A percentile compares a stretch with the other conserved stretches of the same genome.
phyloP scores from a whole-genome alignment of 331 rosid genomes.

The Spiraea crenata region DNA sequence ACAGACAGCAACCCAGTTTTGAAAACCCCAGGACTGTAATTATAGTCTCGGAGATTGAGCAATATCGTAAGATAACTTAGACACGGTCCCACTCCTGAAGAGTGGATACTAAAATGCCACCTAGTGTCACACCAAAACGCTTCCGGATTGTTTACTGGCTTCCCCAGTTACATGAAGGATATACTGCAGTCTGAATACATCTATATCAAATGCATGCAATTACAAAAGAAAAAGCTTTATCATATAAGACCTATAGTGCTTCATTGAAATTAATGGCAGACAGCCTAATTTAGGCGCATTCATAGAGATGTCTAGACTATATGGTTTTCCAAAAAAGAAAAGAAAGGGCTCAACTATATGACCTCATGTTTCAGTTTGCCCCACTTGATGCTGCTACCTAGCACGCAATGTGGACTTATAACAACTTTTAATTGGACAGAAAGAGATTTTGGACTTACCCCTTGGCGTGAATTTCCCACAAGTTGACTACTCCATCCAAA shows the following conservation, averaged over 20 bases:
- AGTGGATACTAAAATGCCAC: neutral
- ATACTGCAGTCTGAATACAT: neutral
- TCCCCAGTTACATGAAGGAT: neutral
- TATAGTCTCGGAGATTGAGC: neutral
- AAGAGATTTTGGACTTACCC: conserved; percentile 53
- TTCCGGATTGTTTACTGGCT: neutral
- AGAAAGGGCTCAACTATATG: neutral
- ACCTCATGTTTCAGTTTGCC: conserved; percentile 1
- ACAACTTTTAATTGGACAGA: neutral
- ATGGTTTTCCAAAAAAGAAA: neutral
- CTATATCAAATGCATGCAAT: neutral
- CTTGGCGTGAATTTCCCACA: conserved; percentile 84
- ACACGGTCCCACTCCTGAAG: neutral
- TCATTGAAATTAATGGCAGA: too few relatives aligned
- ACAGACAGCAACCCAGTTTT: neutral
- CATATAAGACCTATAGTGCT: too few relatives aligned
- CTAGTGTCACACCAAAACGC: neutral
- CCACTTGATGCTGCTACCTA: neutral
- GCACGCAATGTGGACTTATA: conserved; percentile 4
- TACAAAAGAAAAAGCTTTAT: neutral
- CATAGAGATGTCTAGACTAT: neutral
- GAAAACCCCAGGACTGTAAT: neutral
- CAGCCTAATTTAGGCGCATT: neutral
- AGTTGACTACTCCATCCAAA: conserved; percentile 85
- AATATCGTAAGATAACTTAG: neutral